Base-by-base conservation (phyloP, 345 rosid species). In the Brassica carinata region DNA sequence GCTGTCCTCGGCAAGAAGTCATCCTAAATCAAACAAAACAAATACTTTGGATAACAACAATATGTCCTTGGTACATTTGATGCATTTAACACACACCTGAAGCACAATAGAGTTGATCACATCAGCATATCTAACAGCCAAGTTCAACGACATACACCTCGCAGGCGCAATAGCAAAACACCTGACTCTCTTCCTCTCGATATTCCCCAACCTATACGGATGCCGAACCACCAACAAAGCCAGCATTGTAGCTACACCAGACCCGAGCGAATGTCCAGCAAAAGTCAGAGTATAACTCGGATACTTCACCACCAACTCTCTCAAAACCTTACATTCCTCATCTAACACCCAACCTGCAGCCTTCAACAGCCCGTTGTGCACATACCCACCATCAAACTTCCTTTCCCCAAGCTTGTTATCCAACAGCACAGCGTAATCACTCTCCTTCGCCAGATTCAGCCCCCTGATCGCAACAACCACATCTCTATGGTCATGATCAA, bases 131-230 rank as follows among this genome's bases (percentile, higher is more conserved):
- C 91, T 85, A 51, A 93, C 96, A 0, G 99, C 98, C 89, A 96
- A 85, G 81, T 93, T 96, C 67, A 96, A 85, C 0, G 98, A 93
- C 96, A 96, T 92, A 77, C 98, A 96, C 88, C 99, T 90, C 59
- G 99, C 98, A 83, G 99, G 98, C 8, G 99, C 97, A 43, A 93
- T 89, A 34, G 98, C 97, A 55, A 86, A 96, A 87, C 99, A 89
- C 78, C 99, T 88, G n/a, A 93, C 85, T 83, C 96, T 89, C 75
- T 82, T 88, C 74, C 97, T 87, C 26, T 93, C 91, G 11, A 96
- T 87, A 69, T 86, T 83, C 68, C 90, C 97, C 82, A 91, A 77
- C 82, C 87, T 89, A 80, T 87, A 90, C 4, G 84, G 88, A 83
- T 86, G 84, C 10, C 78, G 81, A 77, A 85, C 94, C 72, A 86